Conservation (phyloP, 208 protist species). For the Wallacemonas sp. region DNA sequence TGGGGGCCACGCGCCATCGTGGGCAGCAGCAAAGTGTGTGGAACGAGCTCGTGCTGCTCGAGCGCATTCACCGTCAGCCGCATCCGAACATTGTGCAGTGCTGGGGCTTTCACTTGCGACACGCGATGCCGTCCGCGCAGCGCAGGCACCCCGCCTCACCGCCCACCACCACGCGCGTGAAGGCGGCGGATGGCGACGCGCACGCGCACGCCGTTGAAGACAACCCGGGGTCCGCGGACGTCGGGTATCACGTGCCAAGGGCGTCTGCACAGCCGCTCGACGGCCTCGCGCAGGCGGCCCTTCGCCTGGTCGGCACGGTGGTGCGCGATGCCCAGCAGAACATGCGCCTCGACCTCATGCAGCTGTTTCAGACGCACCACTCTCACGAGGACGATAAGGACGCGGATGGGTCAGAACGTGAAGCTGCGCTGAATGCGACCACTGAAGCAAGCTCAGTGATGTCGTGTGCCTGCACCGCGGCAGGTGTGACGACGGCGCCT, state of each 20-base stretch:
- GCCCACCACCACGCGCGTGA: too few relatives aligned
- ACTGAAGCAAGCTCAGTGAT: too few relatives aligned
- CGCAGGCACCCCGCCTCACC: too few relatives aligned
- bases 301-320: not conserved
- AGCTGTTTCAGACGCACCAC: not conserved
- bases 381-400: not conserved
- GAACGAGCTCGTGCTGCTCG: constrained; percentile 34
- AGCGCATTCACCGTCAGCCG: constrained; percentile 26
- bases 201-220: too few relatives aligned
- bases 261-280: constrained; percentile 3
- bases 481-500: not conserved
- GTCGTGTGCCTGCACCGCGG: not conserved
- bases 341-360: not conserved
- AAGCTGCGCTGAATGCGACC: too few relatives aligned
- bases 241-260: not conserved
- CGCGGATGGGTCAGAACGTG: too few relatives aligned
- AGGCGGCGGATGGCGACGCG: too few relatives aligned
- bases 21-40: constrained; percentile 16
- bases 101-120: constrained; percentile 36
- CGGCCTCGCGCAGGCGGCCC: not conserved
- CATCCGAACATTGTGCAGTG: constrained; percentile 49
- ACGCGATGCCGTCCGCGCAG: too few relatives aligned
- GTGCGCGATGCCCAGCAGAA: not conserved
- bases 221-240: too few relatives aligned
- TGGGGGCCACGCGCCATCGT: not conserved